Evolutionary conservation across 2,329 filamentous ascomycete genomes (phyloP), one percentile per base, ranked within the genome.

Genomic region (Phoma sp.): DNA sequence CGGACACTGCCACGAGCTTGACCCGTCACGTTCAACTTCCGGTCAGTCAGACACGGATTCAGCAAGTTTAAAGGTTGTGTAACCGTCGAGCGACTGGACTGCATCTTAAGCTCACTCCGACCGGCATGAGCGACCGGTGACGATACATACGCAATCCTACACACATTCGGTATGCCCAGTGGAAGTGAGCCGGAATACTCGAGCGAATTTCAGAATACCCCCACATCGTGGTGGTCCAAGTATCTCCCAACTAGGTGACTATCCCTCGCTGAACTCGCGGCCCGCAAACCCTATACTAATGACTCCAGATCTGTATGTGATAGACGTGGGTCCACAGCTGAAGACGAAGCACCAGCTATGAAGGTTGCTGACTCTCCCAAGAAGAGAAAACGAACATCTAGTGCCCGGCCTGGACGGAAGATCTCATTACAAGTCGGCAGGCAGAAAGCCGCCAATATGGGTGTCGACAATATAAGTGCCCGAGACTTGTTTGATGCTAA

Each of bases 371-470:
- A 73, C 65, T 68, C 64, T 39, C 67, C 60, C 50, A 72, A 68
- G 57, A 75, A 75, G 63, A 73, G 67, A 59, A 71, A 67, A 62
- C 66, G 71, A 49, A 61, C 61, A 7, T 58, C 49, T 6, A 70
- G 67, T 48, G 29, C 29, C 29, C 10, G 29, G 10, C 29, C 29
- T 4, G 29, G 29, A 31, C 29, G 29, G 2, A 31, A 13, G 29
- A 31, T 31, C 12, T 31, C 29, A 5, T 13, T 31, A 8, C 58
- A 24, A 65, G 57, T 41, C 47, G 48, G 24, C 46, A 63, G n/a
- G 43, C 60, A 25, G 40, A 57, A 61, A 39, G 10, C 37, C 2
- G 32, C 40, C 21, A 32, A 54, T 6, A 53, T 58, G 41, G 51
- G 57, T 6, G 5, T 32, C 12, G 29, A 41, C 9, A 48, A 24